Conservation (phyloP, 2,329 filamentous ascomycete genomes). For the Trichoderma gracile region DNA sequence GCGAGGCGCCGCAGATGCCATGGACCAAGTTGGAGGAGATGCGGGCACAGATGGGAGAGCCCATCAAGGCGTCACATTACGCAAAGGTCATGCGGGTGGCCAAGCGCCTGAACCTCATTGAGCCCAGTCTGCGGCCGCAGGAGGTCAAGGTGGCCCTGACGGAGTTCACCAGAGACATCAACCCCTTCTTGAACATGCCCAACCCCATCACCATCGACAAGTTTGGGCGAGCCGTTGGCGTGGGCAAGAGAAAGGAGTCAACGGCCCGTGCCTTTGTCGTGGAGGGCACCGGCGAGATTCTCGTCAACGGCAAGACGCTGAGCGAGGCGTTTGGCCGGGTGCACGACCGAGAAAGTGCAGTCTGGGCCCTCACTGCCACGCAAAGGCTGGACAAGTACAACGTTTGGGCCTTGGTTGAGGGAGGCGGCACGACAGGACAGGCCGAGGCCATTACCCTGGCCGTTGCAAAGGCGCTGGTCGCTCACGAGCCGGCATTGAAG, state of each 20-base stretch:
- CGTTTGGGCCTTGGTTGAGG: constrained; percentile 79
- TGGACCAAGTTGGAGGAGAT: constrained; percentile 83
- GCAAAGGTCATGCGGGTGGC: constrained; percentile 73
- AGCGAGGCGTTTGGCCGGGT: constrained; percentile 79
- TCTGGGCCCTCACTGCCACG: constrained; percentile 86
- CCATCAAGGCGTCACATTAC: constrained; percentile 75
- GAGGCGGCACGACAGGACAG: constrained; percentile 91
- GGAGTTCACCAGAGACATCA: constrained; percentile 72
- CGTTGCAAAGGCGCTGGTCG: constrained; percentile 80
- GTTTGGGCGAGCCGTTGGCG: constrained; percentile 74
- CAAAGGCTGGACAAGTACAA: constrained; percentile 94
- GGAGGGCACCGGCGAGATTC: constrained; percentile 85
- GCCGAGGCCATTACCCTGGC: constrained; percentile 92
- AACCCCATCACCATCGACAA: constrained; percentile 70
- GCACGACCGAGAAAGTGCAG: constrained; percentile 90
- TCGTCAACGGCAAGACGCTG: constrained; percentile 88
- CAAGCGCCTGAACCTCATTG: constrained; percentile 80
- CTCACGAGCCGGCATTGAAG: constrained; percentile 92
- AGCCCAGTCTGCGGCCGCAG: constrained; percentile 71
- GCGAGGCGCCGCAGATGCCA: constrained; percentile 69
- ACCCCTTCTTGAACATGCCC: constrained; percentile 65
- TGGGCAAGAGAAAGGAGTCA: constrained; percentile 85
- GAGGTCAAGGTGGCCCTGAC: constrained; percentile 66
- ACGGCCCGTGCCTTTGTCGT: constrained; percentile 84
- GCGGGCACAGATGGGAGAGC: constrained; percentile 68